A percentile compares a stretch with the other conserved stretches of the same genome.
Conservation (phyloP, 352 stramenopile species). For the Globisporangium spiculum region DNA sequence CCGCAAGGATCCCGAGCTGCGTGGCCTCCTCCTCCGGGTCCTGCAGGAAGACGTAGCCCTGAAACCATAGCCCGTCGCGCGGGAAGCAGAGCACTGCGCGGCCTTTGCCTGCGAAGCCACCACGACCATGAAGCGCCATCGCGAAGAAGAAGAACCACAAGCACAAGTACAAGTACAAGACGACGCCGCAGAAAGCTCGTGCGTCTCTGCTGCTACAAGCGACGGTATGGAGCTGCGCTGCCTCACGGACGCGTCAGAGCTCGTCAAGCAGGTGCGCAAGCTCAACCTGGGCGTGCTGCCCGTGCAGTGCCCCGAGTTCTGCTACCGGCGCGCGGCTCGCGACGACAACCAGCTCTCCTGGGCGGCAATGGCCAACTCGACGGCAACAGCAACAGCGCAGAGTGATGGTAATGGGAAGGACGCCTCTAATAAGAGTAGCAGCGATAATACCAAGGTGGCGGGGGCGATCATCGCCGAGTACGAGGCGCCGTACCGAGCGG, state of each 20-base stretch:
- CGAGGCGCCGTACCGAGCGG: conserved; percentile 23
- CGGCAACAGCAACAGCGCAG: background rate
- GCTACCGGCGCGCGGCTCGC: conserved; percentile 59
- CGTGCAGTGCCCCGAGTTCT: conserved; percentile 56
- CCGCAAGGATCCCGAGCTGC: conserved; percentile 57
- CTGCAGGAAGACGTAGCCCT: conserved; percentile 57
- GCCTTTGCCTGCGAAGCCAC: conserved; percentile 8
- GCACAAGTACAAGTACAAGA: background rate
- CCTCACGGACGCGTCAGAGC: conserved; percentile 37
- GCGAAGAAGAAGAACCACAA: background rate
- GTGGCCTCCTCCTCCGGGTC: conserved; percentile 6
- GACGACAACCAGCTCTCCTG: conserved; percentile 44
- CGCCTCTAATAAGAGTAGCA: background rate
- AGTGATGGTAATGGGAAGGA: background rate
- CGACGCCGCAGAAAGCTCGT: background rate
- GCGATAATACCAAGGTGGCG: conserved; percentile 13
- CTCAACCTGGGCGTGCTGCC: conserved; percentile 68
- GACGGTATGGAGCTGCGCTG: conserved; percentile 35
- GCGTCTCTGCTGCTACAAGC: conserved; percentile 15
- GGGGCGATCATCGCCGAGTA: conserved; percentile 43
- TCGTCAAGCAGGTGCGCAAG: conserved; percentile 54
- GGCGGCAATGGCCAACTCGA: conserved; percentile 22
- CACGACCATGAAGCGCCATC: conserved; percentile 25
- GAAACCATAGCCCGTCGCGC: conserved; percentile 52
- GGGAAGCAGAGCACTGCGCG: conserved; percentile 63